Conservation (phyloP, 306 rosid species). For the Vigna angularis region DNA sequence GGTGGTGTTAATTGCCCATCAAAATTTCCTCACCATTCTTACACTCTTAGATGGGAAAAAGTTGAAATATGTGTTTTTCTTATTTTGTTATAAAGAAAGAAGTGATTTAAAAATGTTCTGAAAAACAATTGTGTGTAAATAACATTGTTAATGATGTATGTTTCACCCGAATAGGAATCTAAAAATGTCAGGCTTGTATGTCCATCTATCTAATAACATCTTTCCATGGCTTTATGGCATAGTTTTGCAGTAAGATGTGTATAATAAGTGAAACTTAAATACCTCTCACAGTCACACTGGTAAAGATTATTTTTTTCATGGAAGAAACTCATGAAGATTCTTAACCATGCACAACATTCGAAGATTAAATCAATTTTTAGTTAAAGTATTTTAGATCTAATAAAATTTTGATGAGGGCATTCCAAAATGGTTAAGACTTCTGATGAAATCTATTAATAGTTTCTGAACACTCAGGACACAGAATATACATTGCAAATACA, state of each 20-base stretch:
- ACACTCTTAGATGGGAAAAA: slow-evolving; percentile 10
- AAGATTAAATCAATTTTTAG: neutral
- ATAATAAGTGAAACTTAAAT: neutral
- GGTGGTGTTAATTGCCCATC: slow-evolving; percentile 26
- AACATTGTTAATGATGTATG: slow-evolving; percentile 27
- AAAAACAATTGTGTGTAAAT: slow-evolving; percentile 9
- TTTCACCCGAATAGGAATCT: slow-evolving; percentile 27
- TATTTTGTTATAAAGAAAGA: neutral
- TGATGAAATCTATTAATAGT: no score
- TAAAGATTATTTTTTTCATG: neutral
- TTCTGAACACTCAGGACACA: no score
- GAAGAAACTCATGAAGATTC: neutral
- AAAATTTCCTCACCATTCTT: slow-evolving; percentile 23
- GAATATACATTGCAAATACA: no score
- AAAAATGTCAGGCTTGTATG: slow-evolving; percentile 16
- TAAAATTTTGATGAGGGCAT: neutral
- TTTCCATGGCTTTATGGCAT: slow-evolving; percentile 1
- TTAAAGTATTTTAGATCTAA: neutral
- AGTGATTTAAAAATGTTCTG: neutral
- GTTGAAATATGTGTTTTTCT: neutral
- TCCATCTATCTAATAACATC: slow-evolving; percentile 15
- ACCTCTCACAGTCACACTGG: neutral
- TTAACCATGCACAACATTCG: no score
- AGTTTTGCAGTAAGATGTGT: neutral
- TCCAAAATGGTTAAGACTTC: neutral